These are phyloP conservation scores for Naumovozyma castellii DNA, from an alignment of 805 yeast species.

Conservation along the genomic window DNA sequence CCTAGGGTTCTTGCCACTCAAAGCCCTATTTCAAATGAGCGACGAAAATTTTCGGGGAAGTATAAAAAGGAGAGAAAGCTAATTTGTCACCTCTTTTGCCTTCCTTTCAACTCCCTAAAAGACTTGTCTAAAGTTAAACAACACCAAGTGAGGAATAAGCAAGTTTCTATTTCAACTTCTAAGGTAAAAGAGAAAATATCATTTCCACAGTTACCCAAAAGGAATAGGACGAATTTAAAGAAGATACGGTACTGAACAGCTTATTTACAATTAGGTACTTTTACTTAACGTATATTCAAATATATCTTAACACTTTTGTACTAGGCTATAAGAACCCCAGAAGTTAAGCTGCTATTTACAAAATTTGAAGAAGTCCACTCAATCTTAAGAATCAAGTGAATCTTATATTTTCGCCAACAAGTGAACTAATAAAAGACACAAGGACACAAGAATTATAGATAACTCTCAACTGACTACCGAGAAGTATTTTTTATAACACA, in stretches of 20 bases:
- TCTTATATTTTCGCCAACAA: too few species aligned
- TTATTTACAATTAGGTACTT: neutral
- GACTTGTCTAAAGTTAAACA: too few species aligned
- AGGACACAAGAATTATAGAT: too few species aligned
- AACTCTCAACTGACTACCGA: too few species aligned
- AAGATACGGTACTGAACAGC: neutral
- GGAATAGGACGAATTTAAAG: neutral
- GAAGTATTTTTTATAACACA: too few species aligned
- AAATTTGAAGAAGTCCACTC: neutral
- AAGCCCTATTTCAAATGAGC: too few species aligned
- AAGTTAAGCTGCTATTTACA: neutral
- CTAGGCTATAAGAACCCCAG: neutral
- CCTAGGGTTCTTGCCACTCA: too few species aligned
- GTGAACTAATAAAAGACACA: too few species aligned
- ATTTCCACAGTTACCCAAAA: too few species aligned
- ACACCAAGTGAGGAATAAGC: too few species aligned
- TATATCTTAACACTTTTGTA: neutral
- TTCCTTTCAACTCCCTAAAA: too few species aligned
- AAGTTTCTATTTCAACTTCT: neutral
- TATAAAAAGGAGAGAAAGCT: neutral
- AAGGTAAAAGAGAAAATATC: neutral
- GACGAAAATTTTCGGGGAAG: neutral
- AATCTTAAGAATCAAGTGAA: neutral
- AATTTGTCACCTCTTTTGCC: too few species aligned
- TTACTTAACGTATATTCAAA: neutral